These are phyloP conservation scores for Inonotus obliquus DNA, from an alignment of 1,284 basidiomycete species.

Conservation along the genomic window DNA sequence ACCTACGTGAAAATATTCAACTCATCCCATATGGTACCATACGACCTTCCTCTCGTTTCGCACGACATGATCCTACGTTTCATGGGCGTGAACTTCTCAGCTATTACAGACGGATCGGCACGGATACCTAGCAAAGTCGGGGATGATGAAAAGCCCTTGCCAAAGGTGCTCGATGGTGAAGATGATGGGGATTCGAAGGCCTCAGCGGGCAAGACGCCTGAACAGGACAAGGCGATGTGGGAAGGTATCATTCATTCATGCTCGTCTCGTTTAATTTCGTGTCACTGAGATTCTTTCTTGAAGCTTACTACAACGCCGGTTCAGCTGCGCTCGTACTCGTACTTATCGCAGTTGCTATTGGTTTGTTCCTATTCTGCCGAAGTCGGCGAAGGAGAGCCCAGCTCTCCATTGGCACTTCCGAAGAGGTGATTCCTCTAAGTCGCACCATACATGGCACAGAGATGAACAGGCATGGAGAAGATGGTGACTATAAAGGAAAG, in stretches of 20 bases:
- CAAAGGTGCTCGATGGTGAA: slow-evolving; percentile 41
- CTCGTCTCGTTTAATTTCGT: background rate
- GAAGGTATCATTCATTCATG: slow-evolving; percentile 55
- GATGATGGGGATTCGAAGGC: slow-evolving; percentile 33
- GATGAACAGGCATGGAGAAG: slow-evolving; percentile 28
- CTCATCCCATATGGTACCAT: slow-evolving; percentile 93
- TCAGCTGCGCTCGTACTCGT: slow-evolving; percentile 81
- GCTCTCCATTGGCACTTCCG: slow-evolving; percentile 33
- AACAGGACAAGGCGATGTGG: slow-evolving; percentile 80
- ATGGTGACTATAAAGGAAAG: slow-evolving; percentile 38
- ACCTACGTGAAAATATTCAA: slow-evolving; percentile 94
- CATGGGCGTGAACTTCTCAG: slow-evolving; percentile 84
- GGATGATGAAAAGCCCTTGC: slow-evolving; percentile 50
- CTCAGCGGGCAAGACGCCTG: slow-evolving; percentile 49
- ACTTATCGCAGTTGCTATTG: slow-evolving; percentile 68
- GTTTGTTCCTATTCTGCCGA: slow-evolving; percentile 70
- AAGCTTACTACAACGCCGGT: slow-evolving; percentile 90
- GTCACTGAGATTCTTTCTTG: slow-evolving; percentile 8
- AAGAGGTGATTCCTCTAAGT: slow-evolving; percentile 54
- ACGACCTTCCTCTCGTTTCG: slow-evolving; percentile 81
- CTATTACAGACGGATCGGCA: slow-evolving; percentile 71
- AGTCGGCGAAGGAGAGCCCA: slow-evolving; percentile 40
- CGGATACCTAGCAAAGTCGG: slow-evolving; percentile 76
- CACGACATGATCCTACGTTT: slow-evolving; percentile 99
- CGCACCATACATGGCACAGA: slow-evolving; percentile 33